Evolutionary conservation across 495 filamentous ascomycete genomes (phyloP).

Genomic region (Talaromyces borbonicus): DNA sequence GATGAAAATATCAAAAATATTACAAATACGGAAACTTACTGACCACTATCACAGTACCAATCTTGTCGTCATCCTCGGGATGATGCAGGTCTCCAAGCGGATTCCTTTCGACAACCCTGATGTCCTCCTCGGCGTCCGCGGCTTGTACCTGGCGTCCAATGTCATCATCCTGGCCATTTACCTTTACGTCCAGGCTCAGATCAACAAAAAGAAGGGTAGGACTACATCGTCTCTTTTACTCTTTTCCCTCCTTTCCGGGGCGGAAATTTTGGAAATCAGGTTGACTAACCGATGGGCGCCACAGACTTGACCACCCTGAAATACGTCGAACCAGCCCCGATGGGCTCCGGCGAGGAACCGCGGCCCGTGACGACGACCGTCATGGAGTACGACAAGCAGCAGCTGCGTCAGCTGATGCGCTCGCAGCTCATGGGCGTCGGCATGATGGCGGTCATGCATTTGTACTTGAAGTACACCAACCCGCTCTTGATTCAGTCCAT

Average conservation of each 20-base stretch:
- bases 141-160: conserved; percentile 76
- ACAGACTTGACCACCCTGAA: conserved; percentile 94
- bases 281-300: not conserved
- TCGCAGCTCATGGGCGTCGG: conserved; percentile 86
- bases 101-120: conserved; percentile 88
- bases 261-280: not conserved
- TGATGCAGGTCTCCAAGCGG: conserved; percentile 97
- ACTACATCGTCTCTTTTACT: too few relatives aligned
- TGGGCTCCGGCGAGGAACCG: conserved; percentile 85
- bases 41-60: conserved; percentile 70
- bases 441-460: conserved; percentile 98
- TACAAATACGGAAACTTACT: too few relatives aligned
- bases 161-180: conserved; percentile 77
- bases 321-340: conserved; percentile 89
- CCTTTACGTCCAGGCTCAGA: conserved; percentile 68
- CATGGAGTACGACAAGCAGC: conserved; percentile 80
- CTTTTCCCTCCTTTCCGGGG: not conserved
- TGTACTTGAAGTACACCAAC: conserved; percentile 99
- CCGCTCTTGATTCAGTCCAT: conserved; percentile 96
- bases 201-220: conserved; percentile 95
- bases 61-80: conserved; percentile 85
- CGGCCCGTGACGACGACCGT: conserved; percentile 94
- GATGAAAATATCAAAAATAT: too few relatives aligned
- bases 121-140: conserved; percentile 75
- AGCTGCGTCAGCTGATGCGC: conserved; percentile 75